Evolutionary conservation across 1,284 basidiomycete genomes (phyloP).

Genomic region (Tausonia pullulans): DNA sequence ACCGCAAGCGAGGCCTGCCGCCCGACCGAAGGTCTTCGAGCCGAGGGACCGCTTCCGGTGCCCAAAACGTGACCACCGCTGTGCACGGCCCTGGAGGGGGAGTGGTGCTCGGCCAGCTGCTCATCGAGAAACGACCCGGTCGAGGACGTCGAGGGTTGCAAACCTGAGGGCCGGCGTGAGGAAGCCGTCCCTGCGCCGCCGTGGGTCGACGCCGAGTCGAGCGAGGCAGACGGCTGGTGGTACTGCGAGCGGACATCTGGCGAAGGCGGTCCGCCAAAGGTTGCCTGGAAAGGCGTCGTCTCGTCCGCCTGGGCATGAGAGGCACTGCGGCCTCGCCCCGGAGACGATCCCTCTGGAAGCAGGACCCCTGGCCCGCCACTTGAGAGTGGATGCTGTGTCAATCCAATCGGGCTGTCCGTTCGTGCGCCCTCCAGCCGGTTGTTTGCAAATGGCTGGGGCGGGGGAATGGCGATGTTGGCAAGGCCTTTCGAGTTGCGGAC

Average conservation of each 20-base stretch:
- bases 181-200: too few species aligned
- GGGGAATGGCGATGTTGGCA: slow-evolving; percentile 3
- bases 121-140: too few species aligned
- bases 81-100: too few species aligned
- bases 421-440: too few species aligned
- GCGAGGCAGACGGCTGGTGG: background rate
- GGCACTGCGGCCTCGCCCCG: background rate
- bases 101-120: too few species aligned
- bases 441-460: background rate
- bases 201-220: background rate
- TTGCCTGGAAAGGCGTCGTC: background rate
- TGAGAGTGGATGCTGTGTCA: too few species aligned
- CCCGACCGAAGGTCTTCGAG: slow-evolving; percentile 1
- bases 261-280: background rate
- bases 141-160: too few species aligned
- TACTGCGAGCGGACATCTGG: background rate
- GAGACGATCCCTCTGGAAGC: slow-evolving; percentile 1
- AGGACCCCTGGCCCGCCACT: background rate
- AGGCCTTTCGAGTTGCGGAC: slow-evolving; percentile 8
- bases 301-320: background rate
- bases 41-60: too few species aligned
- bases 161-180: too few species aligned
- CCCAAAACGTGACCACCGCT: too few species aligned
- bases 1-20: slow-evolving; percentile 11
- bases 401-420: too few species aligned